Conservation (phyloP, 2,329 filamentous ascomycete species). For the Penicillium italicum region DNA sequence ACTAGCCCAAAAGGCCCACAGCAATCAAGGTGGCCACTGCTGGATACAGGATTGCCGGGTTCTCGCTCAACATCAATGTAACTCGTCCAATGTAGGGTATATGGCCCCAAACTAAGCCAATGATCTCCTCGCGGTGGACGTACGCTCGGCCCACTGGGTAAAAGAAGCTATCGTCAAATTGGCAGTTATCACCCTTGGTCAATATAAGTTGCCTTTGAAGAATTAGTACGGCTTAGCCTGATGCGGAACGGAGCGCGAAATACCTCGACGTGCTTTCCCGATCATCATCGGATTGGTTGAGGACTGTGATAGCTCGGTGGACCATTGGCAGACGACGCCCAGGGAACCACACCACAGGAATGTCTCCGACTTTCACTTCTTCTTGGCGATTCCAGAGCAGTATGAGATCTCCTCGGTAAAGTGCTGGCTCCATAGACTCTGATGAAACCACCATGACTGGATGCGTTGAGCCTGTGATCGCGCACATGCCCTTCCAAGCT, state of each 20-base stretch:
- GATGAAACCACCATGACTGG: conserved; percentile 8
- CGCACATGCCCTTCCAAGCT: neutral
- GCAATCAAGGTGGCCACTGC: too few species aligned
- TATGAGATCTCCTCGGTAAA: conserved; percentile 11
- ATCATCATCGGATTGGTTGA: neutral
- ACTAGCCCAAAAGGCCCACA: too few species aligned
- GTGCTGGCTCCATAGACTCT: conserved; percentile 9
- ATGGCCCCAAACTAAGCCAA: conserved; percentile 23
- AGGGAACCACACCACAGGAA: conserved; percentile 15
- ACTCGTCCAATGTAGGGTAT: conserved; percentile 16
- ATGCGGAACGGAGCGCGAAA: neutral
- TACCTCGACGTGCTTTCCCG: neutral
- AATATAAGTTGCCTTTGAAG: conserved; percentile 19
- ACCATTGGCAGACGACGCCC: conserved; percentile 13
- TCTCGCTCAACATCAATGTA: neutral
- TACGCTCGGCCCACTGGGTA: conserved; percentile 16
- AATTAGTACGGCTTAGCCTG: neutral
- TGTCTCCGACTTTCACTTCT: conserved; percentile 6
- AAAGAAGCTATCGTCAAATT: conserved; percentile 17
- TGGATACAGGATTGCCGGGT: neutral
- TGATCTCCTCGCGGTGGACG: conserved; percentile 18
- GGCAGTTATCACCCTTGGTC: conserved; percentile 27
- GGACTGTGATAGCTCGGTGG: conserved; percentile 12
- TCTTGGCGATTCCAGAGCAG: conserved; percentile 10
- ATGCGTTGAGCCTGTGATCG: neutral